Evolutionary conservation across 352 stramenopile species (phyloP), one percentile per base, ranked within the genome.

Genomic region (Phytophthora aleatoria): DNA sequence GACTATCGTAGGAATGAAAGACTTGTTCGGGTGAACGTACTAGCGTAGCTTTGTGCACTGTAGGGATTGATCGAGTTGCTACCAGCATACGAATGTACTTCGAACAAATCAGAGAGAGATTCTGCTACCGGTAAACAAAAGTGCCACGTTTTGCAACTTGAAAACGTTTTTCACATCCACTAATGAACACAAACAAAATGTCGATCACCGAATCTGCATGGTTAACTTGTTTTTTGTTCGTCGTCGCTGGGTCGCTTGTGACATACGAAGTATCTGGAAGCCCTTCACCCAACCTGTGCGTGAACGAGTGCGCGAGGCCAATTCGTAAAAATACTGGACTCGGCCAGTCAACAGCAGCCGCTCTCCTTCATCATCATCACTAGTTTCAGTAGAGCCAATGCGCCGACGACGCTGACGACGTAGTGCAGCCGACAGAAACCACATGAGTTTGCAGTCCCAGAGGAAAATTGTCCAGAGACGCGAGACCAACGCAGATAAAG

Each of bases 371-470:
- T 41, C 12, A 41, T 41, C 35, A 9, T n/a, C 35, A 41, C n/a
- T 41, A 6, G n/a, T 4, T 41, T n/a, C 35, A 41, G 10, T 41
- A n/a, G 35, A 15, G 12, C 5, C 35, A 41, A 41, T 9, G 4
- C 44, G 64, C 20, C 64, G 50, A 30, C 50, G 64, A 5, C 57
- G 57, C 41, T 54, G 43, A 8, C 64, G 50, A 26, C 57, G 45
- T 9, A 67, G 31, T 15, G 51, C 20, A 47, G 64, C 53, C 11
- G 45, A 47, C 9, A 74, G 42, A 8, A 59, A 49, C 67, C 67
- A 74, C 3, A 74, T 68, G 11, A 74, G 47, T 10, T 69, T 69
- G 15, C 56, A 61, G 20, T 69, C 59, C 67, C 67, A 74, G 1
- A 74, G 51, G 31, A 68, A 68, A 58, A 74, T 62, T 3, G 57